phyloP scores from a whole-genome alignment of 2,329 filamentous ascomycete genomes.

The Mycosphaerella sp. region DNA sequence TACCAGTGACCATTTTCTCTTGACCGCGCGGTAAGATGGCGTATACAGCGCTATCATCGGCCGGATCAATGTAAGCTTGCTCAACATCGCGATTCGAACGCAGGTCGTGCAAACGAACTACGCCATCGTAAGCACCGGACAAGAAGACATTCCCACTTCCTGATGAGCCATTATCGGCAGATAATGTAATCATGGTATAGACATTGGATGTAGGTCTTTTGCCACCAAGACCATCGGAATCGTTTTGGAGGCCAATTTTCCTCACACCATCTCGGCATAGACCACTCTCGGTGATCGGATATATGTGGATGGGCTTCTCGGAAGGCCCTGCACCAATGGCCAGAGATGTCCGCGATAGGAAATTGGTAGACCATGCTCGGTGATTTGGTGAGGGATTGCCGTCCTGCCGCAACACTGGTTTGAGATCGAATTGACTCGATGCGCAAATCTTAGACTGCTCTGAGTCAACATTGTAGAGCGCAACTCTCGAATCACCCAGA shows the following conservation, averaged over 20 bases:
- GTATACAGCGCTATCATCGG: conserved; percentile 55
- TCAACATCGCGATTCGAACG: conserved; percentile 47
- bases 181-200: conserved; percentile 43
- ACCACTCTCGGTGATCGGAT: conserved; percentile 44
- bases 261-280: conserved; percentile 37
- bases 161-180: conserved; percentile 24
- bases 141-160: conserved; percentile 50
- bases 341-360: conserved; percentile 46
- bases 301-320: conserved; percentile 45
- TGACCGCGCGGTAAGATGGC: conserved; percentile 52
- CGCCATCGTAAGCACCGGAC: conserved; percentile 55
- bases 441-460: conserved; percentile 31
- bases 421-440: conserved; percentile 34
- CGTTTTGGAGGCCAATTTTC: conserved; percentile 36
- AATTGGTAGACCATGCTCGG: conserved; percentile 47
- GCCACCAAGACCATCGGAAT: conserved; percentile 17
- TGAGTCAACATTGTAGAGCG: conserved; percentile 29
- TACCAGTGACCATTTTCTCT: conserved; percentile 53
- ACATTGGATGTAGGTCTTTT: conserved; percentile 37
- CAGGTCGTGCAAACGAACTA: conserved; percentile 55
- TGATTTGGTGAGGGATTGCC: conserved; percentile 18
- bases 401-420: conserved; percentile 16
- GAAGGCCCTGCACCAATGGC: conserved; percentile 47
- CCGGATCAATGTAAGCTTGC: conserved; percentile 47
- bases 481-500: conserved; percentile 41